These are phyloP conservation scores for Thraustochytrium aureum DNA, from an alignment of 352 stramenopile genomes.

Conservation along the genomic window DNA sequence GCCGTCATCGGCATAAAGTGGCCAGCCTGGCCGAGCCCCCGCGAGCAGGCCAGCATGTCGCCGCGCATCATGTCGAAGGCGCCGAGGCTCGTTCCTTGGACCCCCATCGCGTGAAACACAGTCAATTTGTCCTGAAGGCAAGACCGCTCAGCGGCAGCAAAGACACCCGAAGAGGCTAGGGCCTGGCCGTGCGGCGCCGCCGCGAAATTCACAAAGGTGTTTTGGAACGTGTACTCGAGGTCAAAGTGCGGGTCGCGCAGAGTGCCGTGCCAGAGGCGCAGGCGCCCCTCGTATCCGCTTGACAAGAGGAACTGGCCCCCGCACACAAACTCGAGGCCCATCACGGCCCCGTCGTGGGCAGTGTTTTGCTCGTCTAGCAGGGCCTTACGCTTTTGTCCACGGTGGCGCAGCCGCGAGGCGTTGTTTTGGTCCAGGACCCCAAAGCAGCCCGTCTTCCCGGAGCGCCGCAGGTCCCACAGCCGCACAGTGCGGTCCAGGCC, in stretches of 20 bases:
- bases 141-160: neutral
- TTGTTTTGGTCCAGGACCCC: conserved; percentile 38
- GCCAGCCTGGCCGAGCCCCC: neutral
- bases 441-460: conserved; percentile 30
- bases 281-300: neutral
- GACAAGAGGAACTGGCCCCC: conserved; percentile 7
- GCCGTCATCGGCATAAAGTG: conserved; percentile 49
- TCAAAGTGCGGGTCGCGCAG: neutral
- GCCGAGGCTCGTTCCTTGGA: neutral
- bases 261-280: conserved; percentile 22
- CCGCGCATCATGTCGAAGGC: conserved; percentile 20
- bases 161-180: conserved; percentile 18
- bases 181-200: neutral
- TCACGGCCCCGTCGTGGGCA: conserved; percentile 37
- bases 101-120: conserved; percentile 23
- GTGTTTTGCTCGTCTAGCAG: conserved; percentile 32
- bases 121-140: neutral
- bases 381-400: neutral
- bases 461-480: conserved; percentile 42
- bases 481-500: conserved; percentile 13
- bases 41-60: neutral
- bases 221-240: conserved; percentile 36
- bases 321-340: conserved; percentile 13
- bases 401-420: neutral
- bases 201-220: conserved; percentile 43